Base-by-base conservation (phyloP, 306 rosid species). In the Citrullus amarus region DNA sequence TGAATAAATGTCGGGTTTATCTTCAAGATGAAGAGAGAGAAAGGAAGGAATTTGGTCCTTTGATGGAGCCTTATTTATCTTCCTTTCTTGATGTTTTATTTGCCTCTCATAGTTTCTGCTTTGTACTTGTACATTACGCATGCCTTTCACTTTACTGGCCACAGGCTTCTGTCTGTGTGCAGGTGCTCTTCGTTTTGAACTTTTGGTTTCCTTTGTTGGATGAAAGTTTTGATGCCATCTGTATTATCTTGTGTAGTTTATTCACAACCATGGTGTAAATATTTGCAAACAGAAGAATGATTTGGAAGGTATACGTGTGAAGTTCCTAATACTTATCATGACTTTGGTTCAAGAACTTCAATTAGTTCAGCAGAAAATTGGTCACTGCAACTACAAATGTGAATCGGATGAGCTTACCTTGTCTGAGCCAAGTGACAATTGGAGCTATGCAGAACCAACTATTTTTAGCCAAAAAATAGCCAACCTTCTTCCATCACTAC, bases 311-410 rank as follows among this genome's bases (percentile, higher is more conserved):
- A 2, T 80, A 65, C 87, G 88, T n/a, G 88, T 90, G 80, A 94
- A 94, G 83, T 90, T 94, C 85, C 85, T 94, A 82, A 86, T 89
- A 71, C 87, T 94, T 54, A 82, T 78, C 82, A 68, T 84, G 88
- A 90, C 93, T 83, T 78, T 94, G 89, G 85, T 89, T 88, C 77
- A 77, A 88, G 98, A 92, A 91, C 87, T 92, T 80, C 92, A 88
- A 80, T 88, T 82, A 86, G 81, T 85, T 82, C 85, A 70, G 79
- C 93, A 89, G 79, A 87, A 91, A 84, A 83, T 80, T 46, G 48
- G 83, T 55, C 88, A 84, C 63, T 70, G 62, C 82, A 65, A 86
- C 55, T 80, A 61, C 50, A 85, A 86, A 80, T 80, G 76, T 82
- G 80, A 78, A 81, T 66, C 81, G 77, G 41, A 80, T 50, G 87